Evolutionary conservation across 441 rosid species (phyloP).

Genomic region (Populus hybrid): DNA sequence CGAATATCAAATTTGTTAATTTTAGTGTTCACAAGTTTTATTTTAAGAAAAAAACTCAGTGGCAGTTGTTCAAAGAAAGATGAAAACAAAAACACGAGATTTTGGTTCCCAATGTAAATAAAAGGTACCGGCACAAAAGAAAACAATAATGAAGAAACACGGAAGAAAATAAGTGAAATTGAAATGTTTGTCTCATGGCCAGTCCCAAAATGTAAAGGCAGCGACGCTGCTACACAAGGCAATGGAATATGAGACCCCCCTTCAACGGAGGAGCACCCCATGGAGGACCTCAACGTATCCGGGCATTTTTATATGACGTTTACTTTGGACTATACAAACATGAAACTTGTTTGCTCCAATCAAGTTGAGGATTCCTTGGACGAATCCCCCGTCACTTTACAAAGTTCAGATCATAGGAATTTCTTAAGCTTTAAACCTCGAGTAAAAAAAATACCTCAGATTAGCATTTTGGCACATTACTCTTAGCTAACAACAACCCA

Average conservation of each 20-base stretch:
- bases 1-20: too few species aligned
- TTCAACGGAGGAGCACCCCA: conserved; percentile 6
- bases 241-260: conserved; percentile 51
- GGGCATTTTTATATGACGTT: conserved; percentile 38
- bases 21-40: too few species aligned
- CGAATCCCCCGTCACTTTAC: conserved; percentile 30
- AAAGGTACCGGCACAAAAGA: too few species aligned
- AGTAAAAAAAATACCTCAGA: conserved; percentile 12
- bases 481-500: conserved; percentile 25
- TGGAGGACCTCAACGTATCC: conserved; percentile 20
- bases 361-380: conserved; percentile 15
- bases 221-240: conserved; percentile 60
- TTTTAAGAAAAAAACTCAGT: too few species aligned
- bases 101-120: too few species aligned
- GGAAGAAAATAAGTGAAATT: too few species aligned
- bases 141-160: neutral
- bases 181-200: conserved; percentile 24
- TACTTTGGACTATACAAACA: conserved; percentile 42
- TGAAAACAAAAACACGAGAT: too few species aligned
- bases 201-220: conserved; percentile 50
- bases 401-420: neutral
- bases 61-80: too few species aligned
- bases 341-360: conserved; percentile 29
- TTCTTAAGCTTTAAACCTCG: neutral
- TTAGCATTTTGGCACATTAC: conserved; percentile 34